Evolutionary conservation across 2,329 filamentous ascomycete species (phyloP), one percentile per base, ranked within the genome.

Genomic region (Colletotrichum costaricense): DNA sequence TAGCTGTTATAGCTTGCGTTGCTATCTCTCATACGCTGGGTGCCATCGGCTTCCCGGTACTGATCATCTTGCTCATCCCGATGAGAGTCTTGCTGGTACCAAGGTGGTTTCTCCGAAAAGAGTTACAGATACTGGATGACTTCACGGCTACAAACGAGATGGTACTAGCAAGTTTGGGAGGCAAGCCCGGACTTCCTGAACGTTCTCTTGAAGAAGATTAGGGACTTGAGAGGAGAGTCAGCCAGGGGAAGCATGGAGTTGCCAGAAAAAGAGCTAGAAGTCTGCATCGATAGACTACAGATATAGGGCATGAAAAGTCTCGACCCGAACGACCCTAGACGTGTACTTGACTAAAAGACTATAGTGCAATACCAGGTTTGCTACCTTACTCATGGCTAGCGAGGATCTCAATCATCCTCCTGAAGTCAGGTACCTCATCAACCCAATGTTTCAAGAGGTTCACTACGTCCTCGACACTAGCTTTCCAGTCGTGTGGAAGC

Each of bases 11-110:
- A 0, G 84, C 86, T 7, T 88, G 86, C 3, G 88, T 91, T 14
- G 89, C 88, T 0, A 88, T 91, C 65, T 89, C 88, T 2, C 88
- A 91, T 78, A 91, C 89, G 0, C 87, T 91, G 28, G 89, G 87
- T 0, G 89, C 88, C 0, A 89, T 91, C 35, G 86, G 88, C 0
- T 91, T 91, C 74, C 89, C 89, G 0, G 84, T 91, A 16, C 84
- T 91, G 64, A 90, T 91, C 72, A 82, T 89, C 22, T 78, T 86
- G 4, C 82, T 91, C 22, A 90, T 91, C 8, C 89, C 89, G 0
- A 76, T 90, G 35, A 81, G 88, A 3, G 88, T 85, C 73, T 82
- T 84, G 67, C 67, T 87, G 0, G 79, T 91, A 74, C 88, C 89
- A 1, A 76, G 80, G 19, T 87, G 87, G 79, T 90, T 91, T 74